A percentile compares a stretch with the other conserved stretches of the same genome.
phyloP scores from a whole-genome alignment of 495 filamentous ascomycete genomes.

The Barbatosphaeria neglecta region DNA sequence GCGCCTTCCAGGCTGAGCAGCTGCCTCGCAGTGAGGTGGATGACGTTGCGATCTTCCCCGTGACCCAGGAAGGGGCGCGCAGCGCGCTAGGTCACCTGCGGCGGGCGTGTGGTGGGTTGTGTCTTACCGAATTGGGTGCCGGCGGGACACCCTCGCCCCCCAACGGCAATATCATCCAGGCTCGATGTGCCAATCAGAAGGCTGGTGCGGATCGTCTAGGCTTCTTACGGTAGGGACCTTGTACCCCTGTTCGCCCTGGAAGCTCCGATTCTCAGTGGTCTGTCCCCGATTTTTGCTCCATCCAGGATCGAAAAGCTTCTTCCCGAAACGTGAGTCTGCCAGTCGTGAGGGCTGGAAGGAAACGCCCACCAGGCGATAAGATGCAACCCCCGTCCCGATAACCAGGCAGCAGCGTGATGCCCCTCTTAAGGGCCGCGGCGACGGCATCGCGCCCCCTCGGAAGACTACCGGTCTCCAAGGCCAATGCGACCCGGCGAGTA shows the following conservation, averaged over 20 bases:
- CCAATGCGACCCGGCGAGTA: too few species aligned
- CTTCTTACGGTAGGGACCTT: neutral
- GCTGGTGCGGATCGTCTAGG: neutral
- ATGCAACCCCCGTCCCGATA: neutral
- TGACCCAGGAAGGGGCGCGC: neutral
- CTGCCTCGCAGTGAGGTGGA: neutral
- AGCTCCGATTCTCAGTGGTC: too few species aligned
- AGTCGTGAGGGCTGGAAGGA: too few species aligned
- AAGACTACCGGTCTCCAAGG: neutral
- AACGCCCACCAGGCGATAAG: neutral
- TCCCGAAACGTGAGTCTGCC: too few species aligned
- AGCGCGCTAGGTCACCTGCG: neutral
- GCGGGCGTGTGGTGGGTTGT: neutral
- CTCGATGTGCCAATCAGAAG: neutral
- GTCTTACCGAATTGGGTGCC: neutral
- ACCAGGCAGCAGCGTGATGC: slow-evolving; percentile 1
- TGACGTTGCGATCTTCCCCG: neutral
- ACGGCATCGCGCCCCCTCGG: neutral
- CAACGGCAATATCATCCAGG: too few species aligned
- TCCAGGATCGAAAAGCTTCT: too few species aligned
- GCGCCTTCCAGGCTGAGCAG: neutral
- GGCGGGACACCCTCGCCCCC: neutral
- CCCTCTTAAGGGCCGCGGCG: neutral
- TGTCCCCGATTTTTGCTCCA: too few species aligned
- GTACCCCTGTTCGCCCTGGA: neutral